Conservation (phyloP, 2,329 filamentous ascomycete genomes). For the Cadophora sp. region DNA sequence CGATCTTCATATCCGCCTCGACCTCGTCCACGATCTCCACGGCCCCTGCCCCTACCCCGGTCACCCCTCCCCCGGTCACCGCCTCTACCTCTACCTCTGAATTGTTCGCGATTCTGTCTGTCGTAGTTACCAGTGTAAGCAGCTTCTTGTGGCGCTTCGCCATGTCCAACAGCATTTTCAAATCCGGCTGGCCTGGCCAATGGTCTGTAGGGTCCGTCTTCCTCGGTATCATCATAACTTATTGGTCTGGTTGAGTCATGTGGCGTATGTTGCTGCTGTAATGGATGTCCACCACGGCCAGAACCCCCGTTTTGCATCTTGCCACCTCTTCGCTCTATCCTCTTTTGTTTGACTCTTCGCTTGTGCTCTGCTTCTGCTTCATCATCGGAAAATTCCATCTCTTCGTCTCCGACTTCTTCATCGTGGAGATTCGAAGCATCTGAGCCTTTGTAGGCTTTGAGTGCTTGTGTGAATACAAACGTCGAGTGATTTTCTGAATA, state of each 20-base stretch:
- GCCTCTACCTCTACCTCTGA: constrained; percentile 38
- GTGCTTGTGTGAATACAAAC: constrained; percentile 84
- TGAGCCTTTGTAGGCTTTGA: constrained; percentile 82
- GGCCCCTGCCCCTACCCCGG: constrained; percentile 33
- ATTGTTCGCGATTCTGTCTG: constrained; percentile 34
- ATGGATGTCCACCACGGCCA: constrained; percentile 45
- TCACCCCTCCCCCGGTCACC: constrained; percentile 34
- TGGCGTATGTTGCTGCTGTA: constrained; percentile 42
- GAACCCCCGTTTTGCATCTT: constrained; percentile 53
- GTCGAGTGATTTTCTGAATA: constrained; percentile 81
- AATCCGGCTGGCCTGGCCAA: constrained; percentile 72
- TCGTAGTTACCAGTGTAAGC: constrained; percentile 37
- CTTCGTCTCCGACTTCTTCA: constrained; percentile 85
- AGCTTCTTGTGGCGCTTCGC: constrained; percentile 48
- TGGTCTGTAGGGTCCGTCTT: constrained; percentile 75
- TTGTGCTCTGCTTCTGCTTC: constrained; percentile 90
- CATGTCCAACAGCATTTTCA: constrained; percentile 53
- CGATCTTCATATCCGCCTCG: constrained; percentile 37
- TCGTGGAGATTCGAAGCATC: constrained; percentile 96
- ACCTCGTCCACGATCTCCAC: constrained; percentile 39
- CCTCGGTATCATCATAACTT: constrained; percentile 73
- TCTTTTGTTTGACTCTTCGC: constrained; percentile 71
- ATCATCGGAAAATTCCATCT: constrained; percentile 96
- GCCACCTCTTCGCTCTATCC: constrained; percentile 59
- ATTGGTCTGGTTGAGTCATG: constrained; percentile 53